These are phyloP conservation scores for Ceratobasidium sp. DNA, from an alignment of 1,284 basidiomycete genomes.

Conservation along the genomic window DNA sequence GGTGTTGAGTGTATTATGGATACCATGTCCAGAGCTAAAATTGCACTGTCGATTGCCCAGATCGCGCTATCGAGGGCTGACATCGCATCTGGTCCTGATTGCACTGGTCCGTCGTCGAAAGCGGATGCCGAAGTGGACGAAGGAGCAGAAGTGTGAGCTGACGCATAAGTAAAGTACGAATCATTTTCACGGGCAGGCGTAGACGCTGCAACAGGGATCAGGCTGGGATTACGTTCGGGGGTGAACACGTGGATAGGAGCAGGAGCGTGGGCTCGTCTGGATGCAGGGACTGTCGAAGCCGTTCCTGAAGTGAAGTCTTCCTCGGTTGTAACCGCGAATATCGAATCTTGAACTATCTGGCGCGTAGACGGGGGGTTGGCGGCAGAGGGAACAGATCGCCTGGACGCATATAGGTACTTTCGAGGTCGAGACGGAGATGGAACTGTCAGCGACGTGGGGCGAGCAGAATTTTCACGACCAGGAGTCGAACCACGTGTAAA, in stretches of 20 bases:
- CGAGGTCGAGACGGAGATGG: background rate
- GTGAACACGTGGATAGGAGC: background rate
- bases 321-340: background rate
- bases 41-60: background rate
- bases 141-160: background rate
- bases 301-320: background rate
- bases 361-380: background rate
- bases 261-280: background rate
- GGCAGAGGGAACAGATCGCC: background rate
- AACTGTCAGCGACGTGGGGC: background rate
- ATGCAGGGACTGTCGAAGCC: background rate
- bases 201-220: background rate
- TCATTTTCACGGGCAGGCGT: background rate
- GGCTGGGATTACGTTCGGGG: background rate
- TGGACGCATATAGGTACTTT: conserved; percentile 1
- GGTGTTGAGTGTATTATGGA: too few relatives aligned
- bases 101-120: background rate
- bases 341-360: background rate
- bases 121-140: background rate
- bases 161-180: background rate
- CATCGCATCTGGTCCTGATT: background rate
- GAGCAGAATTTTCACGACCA: background rate
- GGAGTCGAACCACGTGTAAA: background rate
- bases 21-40: background rate
- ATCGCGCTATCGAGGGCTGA: background rate